These are phyloP conservation scores for Xylariaceae sp. DNA, from an alignment of 2,329 filamentous ascomycete species.

Conservation along the genomic window DNA sequence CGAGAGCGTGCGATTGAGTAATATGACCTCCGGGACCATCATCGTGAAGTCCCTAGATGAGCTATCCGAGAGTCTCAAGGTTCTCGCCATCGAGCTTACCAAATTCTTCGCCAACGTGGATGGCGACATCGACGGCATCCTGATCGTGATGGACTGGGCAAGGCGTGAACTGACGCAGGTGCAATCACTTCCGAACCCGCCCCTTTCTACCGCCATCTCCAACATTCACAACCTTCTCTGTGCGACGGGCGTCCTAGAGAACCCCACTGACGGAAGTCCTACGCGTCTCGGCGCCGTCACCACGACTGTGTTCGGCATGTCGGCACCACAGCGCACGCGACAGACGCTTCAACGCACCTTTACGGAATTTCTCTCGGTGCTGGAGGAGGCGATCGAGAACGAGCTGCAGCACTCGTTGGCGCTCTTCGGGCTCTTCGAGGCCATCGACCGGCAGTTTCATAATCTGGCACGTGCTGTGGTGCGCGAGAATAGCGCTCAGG, in stretches of 20 bases:
- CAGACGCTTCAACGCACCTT: slow-evolving; percentile 82
- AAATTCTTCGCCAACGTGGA: slow-evolving; percentile 93
- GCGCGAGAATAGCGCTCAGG: slow-evolving; percentile 77
- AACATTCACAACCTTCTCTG: slow-evolving; percentile 78
- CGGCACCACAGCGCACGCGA: slow-evolving; percentile 74
- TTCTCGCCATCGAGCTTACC: slow-evolving; percentile 78
- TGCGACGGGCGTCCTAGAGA: slow-evolving; percentile 56
- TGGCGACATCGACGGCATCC: slow-evolving; percentile 84
- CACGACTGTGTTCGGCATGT: slow-evolving; percentile 73
- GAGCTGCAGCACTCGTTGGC: slow-evolving; percentile 77
- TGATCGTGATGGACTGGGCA: slow-evolving; percentile 96
- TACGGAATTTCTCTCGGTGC: slow-evolving; percentile 76
- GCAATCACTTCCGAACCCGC: slow-evolving; percentile 55
- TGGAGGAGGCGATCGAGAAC: slow-evolving; percentile 83
- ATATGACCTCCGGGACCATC: slow-evolving; percentile 83
- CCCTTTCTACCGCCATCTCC: slow-evolving; percentile 69
- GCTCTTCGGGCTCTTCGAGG: slow-evolving; percentile 86
- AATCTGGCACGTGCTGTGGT: slow-evolving; percentile 82
- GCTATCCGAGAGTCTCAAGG: slow-evolving; percentile 80
- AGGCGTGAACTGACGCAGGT: slow-evolving; percentile 75
- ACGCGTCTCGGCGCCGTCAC: slow-evolving; percentile 67
- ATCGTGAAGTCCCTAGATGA: slow-evolving; percentile 85
- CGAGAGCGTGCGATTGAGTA: slow-evolving; percentile 82
- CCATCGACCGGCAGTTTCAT: slow-evolving; percentile 84
- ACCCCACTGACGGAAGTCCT: slow-evolving; percentile 47